phyloP scores from a whole-genome alignment of 2,329 filamentous ascomycete genomes.

The Trichoderma sp. region DNA sequence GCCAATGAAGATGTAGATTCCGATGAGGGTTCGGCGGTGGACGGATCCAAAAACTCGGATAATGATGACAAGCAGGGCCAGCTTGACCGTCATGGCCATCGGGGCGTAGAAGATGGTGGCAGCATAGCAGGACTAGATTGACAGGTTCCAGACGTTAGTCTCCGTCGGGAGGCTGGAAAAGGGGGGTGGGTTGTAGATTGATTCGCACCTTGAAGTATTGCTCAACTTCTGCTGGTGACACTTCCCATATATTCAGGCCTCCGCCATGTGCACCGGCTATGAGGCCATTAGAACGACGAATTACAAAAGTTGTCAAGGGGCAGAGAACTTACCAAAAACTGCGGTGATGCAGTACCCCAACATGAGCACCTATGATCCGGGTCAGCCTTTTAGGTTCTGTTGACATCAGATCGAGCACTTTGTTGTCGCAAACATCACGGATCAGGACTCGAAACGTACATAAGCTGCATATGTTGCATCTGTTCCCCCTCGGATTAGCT shows the following conservation, averaged over 20 bases:
- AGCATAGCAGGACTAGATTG: constrained; percentile 48
- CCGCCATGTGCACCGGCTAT: constrained; percentile 40
- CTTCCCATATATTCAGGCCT: constrained; percentile 42
- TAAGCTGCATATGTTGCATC: constrained; percentile 32
- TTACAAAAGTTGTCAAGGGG: not conserved
- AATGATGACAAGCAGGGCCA: constrained; percentile 48
- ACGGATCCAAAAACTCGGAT: constrained; percentile 46
- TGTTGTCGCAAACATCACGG: not conserved
- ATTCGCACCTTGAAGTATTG: constrained; percentile 42
- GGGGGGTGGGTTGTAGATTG: not conserved
- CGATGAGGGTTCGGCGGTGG: constrained; percentile 44
- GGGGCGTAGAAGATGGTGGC: constrained; percentile 50
- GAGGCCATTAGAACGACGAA: not conserved
- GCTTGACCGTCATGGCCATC: constrained; percentile 48
- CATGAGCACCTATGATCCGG: constrained; percentile 34
- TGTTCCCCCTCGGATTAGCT: constrained; percentile 21
- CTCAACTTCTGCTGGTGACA: constrained; percentile 36
- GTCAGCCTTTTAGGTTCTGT: not conserved
- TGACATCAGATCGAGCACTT: not conserved
- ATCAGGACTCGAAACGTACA: constrained; percentile 22
- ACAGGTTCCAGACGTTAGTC: not conserved
- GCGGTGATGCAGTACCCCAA: constrained; percentile 36
- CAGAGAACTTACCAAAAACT: constrained; percentile 32
- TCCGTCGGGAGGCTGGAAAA: not conserved
- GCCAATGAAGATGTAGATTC: constrained; percentile 44